Evolutionary conservation across 2,329 filamentous ascomycete genomes (phyloP).

Genomic region (Pestalotiopsis sp.): DNA sequence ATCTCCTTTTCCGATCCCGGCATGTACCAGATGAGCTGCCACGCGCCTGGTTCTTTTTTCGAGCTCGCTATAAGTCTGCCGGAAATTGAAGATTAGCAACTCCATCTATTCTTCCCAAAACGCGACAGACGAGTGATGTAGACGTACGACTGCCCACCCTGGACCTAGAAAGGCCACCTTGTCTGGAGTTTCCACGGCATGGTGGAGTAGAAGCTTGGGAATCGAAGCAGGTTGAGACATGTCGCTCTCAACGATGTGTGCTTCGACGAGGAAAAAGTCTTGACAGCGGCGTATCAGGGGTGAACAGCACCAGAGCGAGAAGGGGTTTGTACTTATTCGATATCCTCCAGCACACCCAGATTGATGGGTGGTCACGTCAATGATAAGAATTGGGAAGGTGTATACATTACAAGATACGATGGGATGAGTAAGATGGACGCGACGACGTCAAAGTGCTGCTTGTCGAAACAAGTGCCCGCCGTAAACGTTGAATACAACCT

Average conservation of each 20-base stretch:
- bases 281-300: not conserved
- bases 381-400: constrained; percentile 7
- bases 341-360: not conserved
- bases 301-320: not conserved
- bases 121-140: not conserved
- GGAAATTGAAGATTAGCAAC: not conserved
- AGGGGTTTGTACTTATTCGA: not conserved
- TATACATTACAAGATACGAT: not conserved
- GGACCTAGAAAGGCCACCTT: constrained; percentile 10
- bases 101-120: no score
- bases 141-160: constrained; percentile 5
- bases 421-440: no score
- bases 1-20: constrained; percentile 3
- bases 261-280: no score
- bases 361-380: constrained; percentile 1
- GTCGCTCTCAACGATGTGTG: constrained; percentile 2
- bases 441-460: no score
- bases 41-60: constrained; percentile 5
- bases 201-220: constrained; percentile 9
- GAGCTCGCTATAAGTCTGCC: constrained; percentile 6
- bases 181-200: constrained; percentile 6
- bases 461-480: not conserved
- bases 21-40: not conserved
- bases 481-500: not conserved
- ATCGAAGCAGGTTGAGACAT: constrained; percentile 12